Base-by-base conservation (phyloP, 306 rosid species). In the Ceratonia siliqua region DNA sequence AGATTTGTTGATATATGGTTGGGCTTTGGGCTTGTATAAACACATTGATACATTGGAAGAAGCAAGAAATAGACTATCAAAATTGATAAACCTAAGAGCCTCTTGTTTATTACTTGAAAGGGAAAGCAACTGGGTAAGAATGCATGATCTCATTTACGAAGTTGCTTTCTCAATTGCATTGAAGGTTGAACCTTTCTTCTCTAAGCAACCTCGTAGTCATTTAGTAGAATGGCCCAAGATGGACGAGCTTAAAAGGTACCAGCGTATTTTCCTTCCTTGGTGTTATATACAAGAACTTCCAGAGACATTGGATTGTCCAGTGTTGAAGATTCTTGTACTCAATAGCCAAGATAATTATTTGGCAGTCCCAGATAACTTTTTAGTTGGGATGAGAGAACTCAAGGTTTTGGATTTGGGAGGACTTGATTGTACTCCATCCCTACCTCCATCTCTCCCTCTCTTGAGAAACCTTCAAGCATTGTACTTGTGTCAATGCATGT, bases 391-490 rank as follows among this genome's bases (percentile, higher is more conserved):
- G 42, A 30, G 11, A 58, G 65, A 58, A n/a, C 42, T 58, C 0
- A 58, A 17, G 8, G 65, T 58, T 30, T 2, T 57, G 1, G 17
- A 6, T 57, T 12, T 57, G 4, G 1, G 0, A 22, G 64, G 21
- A 14, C 0, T 57, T 0, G 7, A 0, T 2, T 2, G 17, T 11
- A 0, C 4, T 15, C 11, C 24, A 5, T 28, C 20, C 5, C 22
- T 1, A 14, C 41, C 38, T 32, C 1, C 4, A 12, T 10, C 36
- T 8, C 49, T 70, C 0, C 0, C 2, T 2, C 11, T n/a, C 30
- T 53, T 71, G 66, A 12, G 11, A 30, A 52, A 52, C 9, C 61
- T 78, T 0, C 15, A 10, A 28, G 20, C 78, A 53, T 71, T 78
- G 28, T 13, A 3, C 13, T 27, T 63, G 1, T 2, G 2, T 8